phyloP scores from a whole-genome alignment of 2,329 filamentous ascomycete species.

The Lecanicillium sp. region DNA sequence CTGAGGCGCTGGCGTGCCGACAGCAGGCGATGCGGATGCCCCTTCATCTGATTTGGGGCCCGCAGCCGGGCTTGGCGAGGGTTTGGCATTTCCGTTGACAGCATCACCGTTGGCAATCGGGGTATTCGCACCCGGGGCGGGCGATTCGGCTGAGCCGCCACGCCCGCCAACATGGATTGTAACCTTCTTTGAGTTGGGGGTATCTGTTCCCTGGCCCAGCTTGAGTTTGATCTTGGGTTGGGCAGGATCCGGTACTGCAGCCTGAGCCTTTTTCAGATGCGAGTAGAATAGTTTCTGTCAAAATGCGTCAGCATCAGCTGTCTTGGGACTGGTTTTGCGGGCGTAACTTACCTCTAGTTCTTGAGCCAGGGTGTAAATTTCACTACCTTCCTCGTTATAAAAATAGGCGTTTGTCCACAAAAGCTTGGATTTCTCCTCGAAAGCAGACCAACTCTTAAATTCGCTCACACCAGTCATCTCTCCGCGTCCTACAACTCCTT shows the following conservation, averaged over 20 bases:
- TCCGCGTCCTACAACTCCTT: conserved; percentile 61
- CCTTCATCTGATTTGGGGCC: background rate
- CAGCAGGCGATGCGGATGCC: background rate
- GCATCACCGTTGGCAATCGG: conserved; percentile 21
- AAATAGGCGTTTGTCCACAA: conserved; percentile 84
- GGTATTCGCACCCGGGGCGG: conserved; percentile 29
- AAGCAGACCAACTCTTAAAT: conserved; percentile 74
- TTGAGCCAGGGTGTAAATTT: conserved; percentile 68
- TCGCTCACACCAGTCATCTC: conserved; percentile 55
- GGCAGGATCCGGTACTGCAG: conserved; percentile 61
- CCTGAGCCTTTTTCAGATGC: conserved; percentile 63
- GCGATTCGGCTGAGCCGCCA: conserved; percentile 44
- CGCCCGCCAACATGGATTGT: conserved; percentile 62
- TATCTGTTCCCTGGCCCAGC: conserved; percentile 42
- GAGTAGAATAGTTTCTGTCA: conserved; percentile 59
- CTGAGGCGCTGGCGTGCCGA: background rate
- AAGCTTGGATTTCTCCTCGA: conserved; percentile 70
- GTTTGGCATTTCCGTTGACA: background rate
- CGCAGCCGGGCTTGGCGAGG: conserved; percentile 1
- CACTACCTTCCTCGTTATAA: conserved; percentile 88
- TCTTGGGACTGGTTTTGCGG: background rate
- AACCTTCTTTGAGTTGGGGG: conserved; percentile 48
- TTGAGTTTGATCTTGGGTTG: conserved; percentile 77
- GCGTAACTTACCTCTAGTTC: conserved; percentile 61
- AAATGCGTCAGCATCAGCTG: conserved; percentile 9